Evolutionary conservation across 345 rosid genomes (phyloP).

Genomic region (Punica granatum): DNA sequence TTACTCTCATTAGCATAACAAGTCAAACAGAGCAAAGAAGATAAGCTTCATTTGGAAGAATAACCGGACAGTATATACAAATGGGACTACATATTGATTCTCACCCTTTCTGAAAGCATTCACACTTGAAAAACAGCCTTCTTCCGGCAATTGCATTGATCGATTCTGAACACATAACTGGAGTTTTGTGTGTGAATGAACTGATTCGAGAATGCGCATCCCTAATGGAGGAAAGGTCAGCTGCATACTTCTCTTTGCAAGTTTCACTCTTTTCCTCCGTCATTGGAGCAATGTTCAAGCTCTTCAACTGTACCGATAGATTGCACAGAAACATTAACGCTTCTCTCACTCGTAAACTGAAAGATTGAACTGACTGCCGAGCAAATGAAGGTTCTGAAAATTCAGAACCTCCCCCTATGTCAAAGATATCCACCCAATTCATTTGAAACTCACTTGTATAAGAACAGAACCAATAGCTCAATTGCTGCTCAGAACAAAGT

Average conservation of each 20-base stretch:
- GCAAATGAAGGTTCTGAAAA: background rate
- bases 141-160: slow-evolving; percentile 53
- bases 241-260: slow-evolving; percentile 48
- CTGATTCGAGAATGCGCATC: slow-evolving; percentile 60
- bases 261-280: slow-evolving; percentile 34
- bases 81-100: background rate
- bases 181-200: slow-evolving; percentile 57
- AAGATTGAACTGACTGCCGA: background rate
- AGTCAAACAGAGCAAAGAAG: background rate
- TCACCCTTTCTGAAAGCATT: slow-evolving; percentile 88
- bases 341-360: background rate
- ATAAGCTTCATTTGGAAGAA: background rate
- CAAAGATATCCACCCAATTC: background rate
- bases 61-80: background rate
- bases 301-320: background rate
- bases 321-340: background rate
- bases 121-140: slow-evolving; percentile 74
- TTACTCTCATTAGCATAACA: background rate
- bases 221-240: slow-evolving; percentile 63
- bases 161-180: slow-evolving; percentile 63
- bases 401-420: background rate
- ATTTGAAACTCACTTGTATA: background rate
- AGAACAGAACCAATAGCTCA: background rate
- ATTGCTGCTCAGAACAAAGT: background rate
- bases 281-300: background rate